Evolutionary conservation across 495 filamentous ascomycete species (phyloP).

Genomic region (Patellaria atrata): DNA sequence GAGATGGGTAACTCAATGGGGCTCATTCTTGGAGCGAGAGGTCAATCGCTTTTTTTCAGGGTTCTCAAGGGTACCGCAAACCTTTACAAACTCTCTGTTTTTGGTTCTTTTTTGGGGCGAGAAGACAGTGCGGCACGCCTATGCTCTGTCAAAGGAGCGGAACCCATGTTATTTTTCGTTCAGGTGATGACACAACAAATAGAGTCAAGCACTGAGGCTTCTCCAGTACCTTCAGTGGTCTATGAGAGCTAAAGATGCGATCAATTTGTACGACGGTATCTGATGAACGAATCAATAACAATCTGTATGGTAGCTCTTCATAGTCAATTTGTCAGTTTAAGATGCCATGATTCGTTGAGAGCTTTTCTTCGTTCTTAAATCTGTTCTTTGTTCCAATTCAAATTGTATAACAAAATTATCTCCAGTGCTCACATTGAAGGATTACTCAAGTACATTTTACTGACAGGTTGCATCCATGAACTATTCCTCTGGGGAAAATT

Average conservation of each 20-base stretch:
- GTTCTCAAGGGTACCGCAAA: constrained; percentile 45
- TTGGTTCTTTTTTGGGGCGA: constrained; percentile 14
- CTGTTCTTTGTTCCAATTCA: no score
- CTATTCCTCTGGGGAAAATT: no score
- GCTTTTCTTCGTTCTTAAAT: no score
- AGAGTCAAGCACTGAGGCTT: constrained; percentile 99
- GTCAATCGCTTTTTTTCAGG: constrained; percentile 38
- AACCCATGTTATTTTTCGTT: constrained; percentile 43
- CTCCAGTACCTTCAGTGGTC: constrained; percentile 34
- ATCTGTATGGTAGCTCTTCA: no score
- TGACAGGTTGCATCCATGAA: no score
- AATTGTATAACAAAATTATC: no score
- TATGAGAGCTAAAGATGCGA: constrained; percentile 51
- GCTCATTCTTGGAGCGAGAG: constrained; percentile 99
- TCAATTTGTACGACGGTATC: constrained; percentile 76
- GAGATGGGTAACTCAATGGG: constrained; percentile 91
- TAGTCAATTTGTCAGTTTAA: no score
- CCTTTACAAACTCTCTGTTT: no score
- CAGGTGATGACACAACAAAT: constrained; percentile 90
- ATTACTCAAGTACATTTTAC: no score
- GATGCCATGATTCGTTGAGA: no score
- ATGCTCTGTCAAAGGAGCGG: constrained; percentile 54
- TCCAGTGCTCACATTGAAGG: no score
- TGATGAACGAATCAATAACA: constrained; percentile 60
- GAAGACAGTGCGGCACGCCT: no score